Evolutionary conservation across 768 basidiomycete species (phyloP).

Genomic region (Pseudohyphozyma bogoriensis): DNA sequence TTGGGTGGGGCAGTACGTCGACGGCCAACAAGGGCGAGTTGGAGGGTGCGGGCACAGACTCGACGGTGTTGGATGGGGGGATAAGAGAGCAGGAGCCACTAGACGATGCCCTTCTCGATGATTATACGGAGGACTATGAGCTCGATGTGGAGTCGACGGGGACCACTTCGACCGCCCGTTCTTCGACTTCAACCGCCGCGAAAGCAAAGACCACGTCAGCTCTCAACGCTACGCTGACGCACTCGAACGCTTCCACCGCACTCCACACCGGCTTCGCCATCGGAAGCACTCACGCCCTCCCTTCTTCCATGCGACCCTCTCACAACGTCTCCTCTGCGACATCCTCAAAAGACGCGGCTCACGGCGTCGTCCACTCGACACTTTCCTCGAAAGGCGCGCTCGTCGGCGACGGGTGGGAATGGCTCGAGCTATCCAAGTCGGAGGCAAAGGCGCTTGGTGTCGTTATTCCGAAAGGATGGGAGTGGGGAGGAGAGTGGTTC

Average conservation of each 20-base stretch:
- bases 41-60: neutral
- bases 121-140: no score
- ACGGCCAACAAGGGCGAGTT: neutral
- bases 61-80: no score
- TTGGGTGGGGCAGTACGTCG: neutral
- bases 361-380: neutral
- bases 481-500: constrained; percentile 25
- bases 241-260: no score
- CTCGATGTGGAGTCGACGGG: no score
- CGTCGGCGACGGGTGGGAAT: neutral
- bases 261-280: neutral
- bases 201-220: no score
- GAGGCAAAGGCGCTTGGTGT: constrained; percentile 7
- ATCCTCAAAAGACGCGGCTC: neutral
- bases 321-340: no score
- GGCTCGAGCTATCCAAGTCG: neutral
- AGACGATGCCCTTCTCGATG: no score
- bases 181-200: no score
- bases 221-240: no score
- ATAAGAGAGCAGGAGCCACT: no score
- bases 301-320: neutral
- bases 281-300: neutral
- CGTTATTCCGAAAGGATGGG: constrained; percentile 15
- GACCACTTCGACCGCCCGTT: no score
- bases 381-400: neutral